Conservation (phyloP, 1,284 basidiomycete species). For the Leccinum cinnamomeum region DNA sequence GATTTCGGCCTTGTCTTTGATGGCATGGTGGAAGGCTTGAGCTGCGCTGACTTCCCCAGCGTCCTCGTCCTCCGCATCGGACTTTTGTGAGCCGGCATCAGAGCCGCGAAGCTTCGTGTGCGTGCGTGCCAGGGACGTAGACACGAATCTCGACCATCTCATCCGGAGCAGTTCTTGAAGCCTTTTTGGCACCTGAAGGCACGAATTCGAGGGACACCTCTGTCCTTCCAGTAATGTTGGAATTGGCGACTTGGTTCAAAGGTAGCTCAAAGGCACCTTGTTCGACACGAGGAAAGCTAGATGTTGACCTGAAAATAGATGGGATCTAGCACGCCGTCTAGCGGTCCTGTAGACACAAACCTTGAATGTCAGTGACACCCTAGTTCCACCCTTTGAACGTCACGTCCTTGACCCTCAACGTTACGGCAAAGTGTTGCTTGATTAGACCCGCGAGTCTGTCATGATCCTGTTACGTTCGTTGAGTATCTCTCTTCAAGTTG, state of each 20-base stretch:
- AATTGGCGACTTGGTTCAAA: conserved; percentile 87
- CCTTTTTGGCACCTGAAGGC: conserved; percentile 50
- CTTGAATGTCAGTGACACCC: conserved; percentile 94
- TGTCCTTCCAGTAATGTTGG: conserved; percentile 95
- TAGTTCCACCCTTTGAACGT: conserved; percentile 98
- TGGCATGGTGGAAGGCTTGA: conserved; percentile 93
- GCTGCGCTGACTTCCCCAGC: conserved; percentile 84
- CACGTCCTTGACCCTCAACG: conserved; percentile 84
- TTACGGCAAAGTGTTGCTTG: conserved; percentile 84
- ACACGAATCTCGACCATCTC: conserved; percentile 97
- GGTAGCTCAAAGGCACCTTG: conserved; percentile 92
- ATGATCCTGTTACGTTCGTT: conserved; percentile 59
- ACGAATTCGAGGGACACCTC: conserved; percentile 97
- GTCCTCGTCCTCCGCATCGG: conserved; percentile 68
- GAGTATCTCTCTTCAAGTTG: neutral
- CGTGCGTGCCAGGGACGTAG: conserved; percentile 82
- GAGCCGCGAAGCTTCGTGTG: conserved; percentile 68
- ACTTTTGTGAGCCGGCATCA: conserved; percentile 76
- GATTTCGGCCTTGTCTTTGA: conserved; percentile 97
- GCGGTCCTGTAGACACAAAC: conserved; percentile 43
- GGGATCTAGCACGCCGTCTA: conserved; percentile 3
- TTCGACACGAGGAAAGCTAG: conserved; percentile 90
- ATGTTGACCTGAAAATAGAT: conserved; percentile 66
- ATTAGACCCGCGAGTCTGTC: conserved; percentile 75
- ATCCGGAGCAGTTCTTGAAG: conserved; percentile 57